Base-by-base conservation (phyloP, 257 asterid species). In the Pogostemon cablin region DNA sequence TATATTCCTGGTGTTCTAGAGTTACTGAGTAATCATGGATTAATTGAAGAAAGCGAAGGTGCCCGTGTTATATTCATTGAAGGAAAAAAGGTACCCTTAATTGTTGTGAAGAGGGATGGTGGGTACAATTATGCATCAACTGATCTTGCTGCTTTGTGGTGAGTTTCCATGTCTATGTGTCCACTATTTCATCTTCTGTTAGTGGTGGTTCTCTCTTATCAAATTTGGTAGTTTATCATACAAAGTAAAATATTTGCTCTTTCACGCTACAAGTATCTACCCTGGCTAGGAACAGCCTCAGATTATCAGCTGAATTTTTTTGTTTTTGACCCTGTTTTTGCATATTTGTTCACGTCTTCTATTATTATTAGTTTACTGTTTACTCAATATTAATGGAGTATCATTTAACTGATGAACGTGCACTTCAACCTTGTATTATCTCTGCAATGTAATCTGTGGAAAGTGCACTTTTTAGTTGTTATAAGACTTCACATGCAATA, bases 41-140 rank as follows among this genome's bases (percentile, higher is more conserved):
- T 91, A 70, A 84, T 91, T 73, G 89, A 84, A 83, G 97, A 91
- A 75, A 89, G 96, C 72, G 86, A 93, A 80, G 99, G 99, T 8
- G 99, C 99, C 34, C 95, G 93, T 42, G 97, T 91, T 65, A 93
- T 93, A 80, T 91, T 76, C 82, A 93, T 91, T 72, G 85, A 89
- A 84, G 97, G 96, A 55, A 82, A 86, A 79, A 80, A 75, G 4
- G 84, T 85, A 43, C 97, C 99, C 35, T 90, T 93, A 67, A 93
- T 93, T 62, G 99, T 93, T 71, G 90, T 93, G 77, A 91, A 93
- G 87, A 87, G 76, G 52, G 99, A 93, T 76, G 99, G 99, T 79
- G 97, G 97, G 57, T 93, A 44, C 81, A 93, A 91, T 79, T 93
- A 93, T 74, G 95, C 99, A 73, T 91, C 99, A 53, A 93, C 99